These are phyloP conservation scores for Chaetomium tenue DNA, from an alignment of 495 filamentous ascomycete genomes.

Conservation along the genomic window DNA sequence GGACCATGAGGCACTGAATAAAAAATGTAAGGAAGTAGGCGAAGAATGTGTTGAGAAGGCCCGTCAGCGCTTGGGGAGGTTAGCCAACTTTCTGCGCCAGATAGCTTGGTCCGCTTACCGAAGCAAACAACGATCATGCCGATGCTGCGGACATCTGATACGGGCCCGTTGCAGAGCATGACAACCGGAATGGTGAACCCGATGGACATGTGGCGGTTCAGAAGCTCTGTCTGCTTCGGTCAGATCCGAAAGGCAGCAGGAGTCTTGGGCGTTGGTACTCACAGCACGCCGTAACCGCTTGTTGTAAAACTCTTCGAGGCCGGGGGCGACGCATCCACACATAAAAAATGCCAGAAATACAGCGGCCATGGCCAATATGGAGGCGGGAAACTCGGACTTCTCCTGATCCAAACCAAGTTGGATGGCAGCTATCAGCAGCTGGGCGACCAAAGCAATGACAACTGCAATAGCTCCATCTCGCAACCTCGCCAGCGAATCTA, in stretches of 20 bases:
- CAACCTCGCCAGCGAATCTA: not conserved
- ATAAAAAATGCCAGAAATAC: conserved; percentile 27
- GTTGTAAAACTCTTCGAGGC: conserved; percentile 35
- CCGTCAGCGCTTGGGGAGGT: conserved; percentile 32
- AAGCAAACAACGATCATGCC: conserved; percentile 42
- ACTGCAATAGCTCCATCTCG: conserved; percentile 28
- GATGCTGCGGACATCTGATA: conserved; percentile 33
- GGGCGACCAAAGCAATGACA: conserved; percentile 25
- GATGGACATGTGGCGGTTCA: conserved; percentile 51
- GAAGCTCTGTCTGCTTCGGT: conserved; percentile 35
- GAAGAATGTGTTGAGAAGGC: conserved; percentile 29
- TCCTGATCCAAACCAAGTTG: conserved; percentile 23
- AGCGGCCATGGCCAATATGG: conserved; percentile 36
- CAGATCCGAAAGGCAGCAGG: not conserved
- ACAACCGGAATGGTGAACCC: conserved; percentile 49
- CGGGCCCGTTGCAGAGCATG: conserved; percentile 43
- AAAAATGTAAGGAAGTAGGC: conserved; percentile 30
- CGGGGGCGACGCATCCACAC: conserved; percentile 14
- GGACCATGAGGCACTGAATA: conserved; percentile 31
- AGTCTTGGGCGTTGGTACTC: conserved; percentile 13
- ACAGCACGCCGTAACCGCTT: conserved; percentile 40
- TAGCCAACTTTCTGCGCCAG: conserved; percentile 3
- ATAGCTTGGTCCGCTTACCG: conserved; percentile 27
- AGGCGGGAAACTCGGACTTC: conserved; percentile 32
- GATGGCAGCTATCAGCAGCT: conserved; percentile 33